Conservation (phyloP, 495 filamentous ascomycete genomes). For the Hyaloscypha bicolor region DNA sequence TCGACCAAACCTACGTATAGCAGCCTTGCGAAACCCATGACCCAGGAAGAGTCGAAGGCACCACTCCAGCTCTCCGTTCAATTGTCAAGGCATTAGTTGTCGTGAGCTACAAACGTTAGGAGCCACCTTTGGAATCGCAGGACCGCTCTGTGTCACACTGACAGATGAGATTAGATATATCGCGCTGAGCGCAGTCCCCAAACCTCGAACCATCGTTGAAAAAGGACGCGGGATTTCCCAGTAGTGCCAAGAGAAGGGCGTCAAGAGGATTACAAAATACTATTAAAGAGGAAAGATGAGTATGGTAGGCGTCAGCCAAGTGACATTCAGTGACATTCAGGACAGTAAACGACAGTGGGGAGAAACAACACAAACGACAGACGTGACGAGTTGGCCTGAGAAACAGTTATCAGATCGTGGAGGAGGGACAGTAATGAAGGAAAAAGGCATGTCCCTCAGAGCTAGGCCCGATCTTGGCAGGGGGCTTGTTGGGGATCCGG, state of each 20-base stretch:
- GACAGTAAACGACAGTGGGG: not conserved
- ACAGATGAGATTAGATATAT: constrained; percentile 1
- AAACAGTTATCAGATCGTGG: not conserved
- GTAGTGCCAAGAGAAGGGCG: not conserved
- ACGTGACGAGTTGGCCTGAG: not conserved
- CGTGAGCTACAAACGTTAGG: not conserved
- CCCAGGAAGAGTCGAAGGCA: constrained; percentile 25
- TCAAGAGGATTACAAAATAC: not conserved
- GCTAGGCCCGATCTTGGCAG: not conserved
- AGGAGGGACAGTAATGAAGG: not conserved
- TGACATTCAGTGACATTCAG: not conserved
- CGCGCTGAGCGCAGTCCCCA: not conserved
- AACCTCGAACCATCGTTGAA: constrained; percentile 1
- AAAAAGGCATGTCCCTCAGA: not conserved
- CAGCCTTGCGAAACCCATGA: constrained; percentile 31
- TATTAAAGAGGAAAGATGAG: not conserved
- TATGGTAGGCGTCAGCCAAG: not conserved
- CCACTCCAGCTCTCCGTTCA: constrained; percentile 17
- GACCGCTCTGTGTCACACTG: not conserved
- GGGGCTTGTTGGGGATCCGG: not conserved
- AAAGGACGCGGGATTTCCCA: not conserved
- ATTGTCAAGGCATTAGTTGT: not conserved
- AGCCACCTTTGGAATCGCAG: not conserved
- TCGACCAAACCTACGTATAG: constrained; percentile 18
- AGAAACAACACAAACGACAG: constrained; percentile 1